Evolutionary conservation across 495 filamentous ascomycete genomes (phyloP), one percentile per base, ranked within the genome.

Genomic region (Trichoderma asperelloides): DNA sequence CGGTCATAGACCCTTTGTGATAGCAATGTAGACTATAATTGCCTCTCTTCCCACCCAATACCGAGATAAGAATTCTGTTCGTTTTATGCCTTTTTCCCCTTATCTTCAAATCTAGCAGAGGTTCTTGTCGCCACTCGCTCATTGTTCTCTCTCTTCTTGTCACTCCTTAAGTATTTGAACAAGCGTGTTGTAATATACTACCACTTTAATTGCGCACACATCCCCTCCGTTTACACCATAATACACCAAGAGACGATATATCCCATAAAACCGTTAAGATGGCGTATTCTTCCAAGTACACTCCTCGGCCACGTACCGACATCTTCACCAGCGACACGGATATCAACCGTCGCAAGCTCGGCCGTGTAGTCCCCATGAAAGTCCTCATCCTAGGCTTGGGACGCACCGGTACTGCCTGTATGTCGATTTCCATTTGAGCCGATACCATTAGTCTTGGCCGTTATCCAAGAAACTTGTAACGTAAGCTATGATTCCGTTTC

Each of bases 381-480:
- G 85, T 88, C 68, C 82, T 89, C 39, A 79, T 83, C 33, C 78
- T 89, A 3, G 86, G 86, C 68, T 81, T 88, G 51, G 82, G 85
- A 67, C 78, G 87, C 70, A 89, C 87, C 9, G 87, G 87, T 71
- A 89, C 87, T 69, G 83, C 84, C 57, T 89, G 85, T 88, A 72
- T 74, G 82, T 77, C 28, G 5, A 39, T n/a, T 40, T 4, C 2
- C 33, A 23, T 11, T 21, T 43, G 11, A 11, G 2, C 33, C n/a
- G 18, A 64, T 4, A 33, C 33, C 11, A 15, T 2, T 8, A 64
- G 13, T n/a, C 30, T 8, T 13, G 21, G n/a, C n/a, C 13, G 0
- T 2, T n/a, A 12, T 25, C 23, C 39, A 47, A 18, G 8, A 18
- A 12, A n/a, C 21, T 7, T 7, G 23, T 21, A 6, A 0, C 63